A percentile compares a stretch with the other conserved stretches of the same genome.
These are phyloP conservation scores for Aspergillus sergii DNA, from an alignment of 2,329 filamentous ascomycete species.

Conservation along the genomic window DNA sequence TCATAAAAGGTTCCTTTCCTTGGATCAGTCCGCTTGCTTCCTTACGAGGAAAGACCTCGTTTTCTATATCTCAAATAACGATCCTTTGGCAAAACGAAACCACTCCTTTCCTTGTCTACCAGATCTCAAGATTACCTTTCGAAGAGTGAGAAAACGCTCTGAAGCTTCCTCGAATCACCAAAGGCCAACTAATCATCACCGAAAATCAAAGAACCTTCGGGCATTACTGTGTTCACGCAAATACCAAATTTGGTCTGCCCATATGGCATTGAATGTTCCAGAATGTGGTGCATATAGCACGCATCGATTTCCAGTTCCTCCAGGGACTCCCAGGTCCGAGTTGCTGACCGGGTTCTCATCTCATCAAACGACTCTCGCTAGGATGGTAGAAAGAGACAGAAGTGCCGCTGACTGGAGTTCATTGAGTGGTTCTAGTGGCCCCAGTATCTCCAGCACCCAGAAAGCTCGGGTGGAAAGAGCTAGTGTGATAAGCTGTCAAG, in stretches of 20 bases:
- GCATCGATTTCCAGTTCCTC: conserved; percentile 32
- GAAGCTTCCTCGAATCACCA: not conserved
- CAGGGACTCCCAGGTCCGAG: conserved; percentile 38
- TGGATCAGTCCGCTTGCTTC: not conserved
- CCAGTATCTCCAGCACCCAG: not conserved
- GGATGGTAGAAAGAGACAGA: not conserved
- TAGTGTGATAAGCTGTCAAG: not conserved
- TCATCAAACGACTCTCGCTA: conserved; percentile 4
- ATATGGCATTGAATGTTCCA: conserved; percentile 36
- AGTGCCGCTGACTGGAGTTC: not conserved
- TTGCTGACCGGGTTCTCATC: conserved; percentile 27
- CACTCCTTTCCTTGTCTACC: conserved; percentile 24
- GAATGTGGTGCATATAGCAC: conserved; percentile 15
- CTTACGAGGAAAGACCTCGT: not conserved
- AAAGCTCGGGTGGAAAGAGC: not conserved
- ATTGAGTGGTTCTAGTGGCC: not conserved
- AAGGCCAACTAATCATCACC: not conserved
- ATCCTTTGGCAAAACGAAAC: conserved; percentile 2
- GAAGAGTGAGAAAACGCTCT: not conserved
- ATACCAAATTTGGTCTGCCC: conserved; percentile 40
- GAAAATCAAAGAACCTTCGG: not conserved
- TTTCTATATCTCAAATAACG: not conserved
- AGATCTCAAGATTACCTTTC: not conserved
- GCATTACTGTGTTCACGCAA: conserved; percentile 22
- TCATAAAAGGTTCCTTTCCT: not conserved